Percentiles rank a stretch among this genome's conserved stretches.
These are phyloP conservation scores for Microbotryum violaceum DNA, from an alignment of 1,284 basidiomycete species.

Conservation along the genomic window DNA sequence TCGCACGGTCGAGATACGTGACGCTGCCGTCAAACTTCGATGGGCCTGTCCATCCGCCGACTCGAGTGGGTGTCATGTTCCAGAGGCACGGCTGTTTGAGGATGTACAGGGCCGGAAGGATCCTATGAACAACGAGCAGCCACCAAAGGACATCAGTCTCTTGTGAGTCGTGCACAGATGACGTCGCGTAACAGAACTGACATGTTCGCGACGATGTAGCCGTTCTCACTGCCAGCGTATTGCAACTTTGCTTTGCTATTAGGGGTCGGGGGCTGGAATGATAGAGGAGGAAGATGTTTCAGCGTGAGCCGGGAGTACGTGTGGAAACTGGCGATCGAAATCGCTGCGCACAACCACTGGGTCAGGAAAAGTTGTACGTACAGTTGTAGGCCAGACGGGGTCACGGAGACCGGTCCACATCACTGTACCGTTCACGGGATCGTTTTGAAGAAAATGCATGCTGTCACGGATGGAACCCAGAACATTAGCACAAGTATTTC, in stretches of 20 bases:
- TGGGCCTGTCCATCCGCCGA: conserved; percentile 7
- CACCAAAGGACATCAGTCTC: no score
- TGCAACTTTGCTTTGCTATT: conserved; percentile 4
- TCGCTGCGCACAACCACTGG: no score
- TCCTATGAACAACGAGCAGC: conserved; percentile 3
- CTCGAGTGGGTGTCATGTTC: conserved; percentile 5
- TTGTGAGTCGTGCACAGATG: no score
- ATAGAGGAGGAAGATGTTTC: no score
- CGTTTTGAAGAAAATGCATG: conserved; percentile 21
- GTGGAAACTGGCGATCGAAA: no score
- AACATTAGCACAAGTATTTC: not conserved
- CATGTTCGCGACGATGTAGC: conserved; percentile 5
- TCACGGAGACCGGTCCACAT: conserved; percentile 25
- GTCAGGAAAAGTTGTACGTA: no score
- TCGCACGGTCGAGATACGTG: conserved; percentile 20
- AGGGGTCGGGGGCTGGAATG: no score
- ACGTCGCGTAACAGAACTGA: no score
- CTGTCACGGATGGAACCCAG: not conserved
- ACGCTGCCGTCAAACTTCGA: conserved; percentile 6
- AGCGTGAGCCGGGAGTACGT: no score
- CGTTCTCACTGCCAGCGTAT: conserved; percentile 24
- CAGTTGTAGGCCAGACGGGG: not conserved
- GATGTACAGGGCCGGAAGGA: conserved; percentile 14
- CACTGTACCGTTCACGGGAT: conserved; percentile 2
- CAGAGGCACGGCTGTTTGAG: conserved; percentile 25